Evolutionary conservation across 108 stramenopile genomes (phyloP).

Genomic region (Cyclotella sp.): DNA sequence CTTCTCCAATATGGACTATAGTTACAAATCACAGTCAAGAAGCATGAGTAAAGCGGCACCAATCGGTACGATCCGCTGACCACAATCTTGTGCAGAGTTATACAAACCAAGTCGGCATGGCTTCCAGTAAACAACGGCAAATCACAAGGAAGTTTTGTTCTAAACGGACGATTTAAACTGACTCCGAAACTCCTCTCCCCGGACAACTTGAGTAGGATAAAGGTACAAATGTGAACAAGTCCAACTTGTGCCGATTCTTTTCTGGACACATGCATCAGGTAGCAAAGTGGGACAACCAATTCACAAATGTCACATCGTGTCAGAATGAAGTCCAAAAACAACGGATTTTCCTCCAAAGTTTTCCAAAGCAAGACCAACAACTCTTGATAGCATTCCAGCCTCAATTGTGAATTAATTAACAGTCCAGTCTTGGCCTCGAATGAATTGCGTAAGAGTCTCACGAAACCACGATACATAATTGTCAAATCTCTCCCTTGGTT

Average conservation of each 20-base stretch:
- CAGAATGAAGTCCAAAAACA: slow-evolving; percentile 90
- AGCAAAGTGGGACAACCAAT: slow-evolving; percentile 94
- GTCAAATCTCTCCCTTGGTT: slow-evolving; percentile 72
- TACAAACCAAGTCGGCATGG: slow-evolving; percentile 94
- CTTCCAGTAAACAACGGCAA: slow-evolving; percentile 89
- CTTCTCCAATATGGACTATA: slow-evolving; percentile 93
- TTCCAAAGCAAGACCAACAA: slow-evolving; percentile 97
- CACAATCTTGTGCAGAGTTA: slow-evolving; percentile 95
- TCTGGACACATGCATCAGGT: slow-evolving; percentile 91
- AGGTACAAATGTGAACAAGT: slow-evolving; percentile 96
- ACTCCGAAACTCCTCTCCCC: slow-evolving; percentile 97
- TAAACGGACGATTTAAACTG: slow-evolving; percentile 91
- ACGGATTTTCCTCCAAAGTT: slow-evolving; percentile 93
- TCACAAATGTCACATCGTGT: slow-evolving; percentile 81
- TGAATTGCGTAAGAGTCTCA: slow-evolving; percentile 85
- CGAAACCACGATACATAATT: slow-evolving; percentile 89
- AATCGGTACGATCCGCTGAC: slow-evolving; percentile 92
- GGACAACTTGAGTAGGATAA: slow-evolving; percentile 92
- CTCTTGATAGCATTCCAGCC: slow-evolving; percentile 94
- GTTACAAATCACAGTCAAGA: slow-evolving; percentile 96
- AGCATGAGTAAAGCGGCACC: slow-evolving; percentile 92
- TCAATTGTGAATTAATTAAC: slow-evolving; percentile 71
- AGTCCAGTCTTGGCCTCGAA: slow-evolving; percentile 81
- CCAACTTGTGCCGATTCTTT: slow-evolving; percentile 88
- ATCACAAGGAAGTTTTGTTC: slow-evolving; percentile 81